Evolutionary conservation across 306 rosid genomes (phyloP).

Genomic region (Quercus ilex): DNA sequence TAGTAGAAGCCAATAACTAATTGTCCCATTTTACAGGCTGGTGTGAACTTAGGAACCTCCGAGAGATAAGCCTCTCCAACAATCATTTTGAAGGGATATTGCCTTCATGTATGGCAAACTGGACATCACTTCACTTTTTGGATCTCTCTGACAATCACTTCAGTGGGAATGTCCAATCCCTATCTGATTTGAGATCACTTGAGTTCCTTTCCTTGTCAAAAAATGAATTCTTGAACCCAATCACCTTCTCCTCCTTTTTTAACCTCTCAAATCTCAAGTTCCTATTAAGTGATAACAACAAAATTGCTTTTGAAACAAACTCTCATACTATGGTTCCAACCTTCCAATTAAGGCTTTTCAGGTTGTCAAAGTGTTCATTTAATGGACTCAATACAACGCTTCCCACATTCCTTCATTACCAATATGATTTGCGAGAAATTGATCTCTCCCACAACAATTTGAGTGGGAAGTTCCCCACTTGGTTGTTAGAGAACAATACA

Average conservation of each 20-base stretch:
- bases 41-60: not conserved
- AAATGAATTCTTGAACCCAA: no score
- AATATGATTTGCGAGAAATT: not conserved
- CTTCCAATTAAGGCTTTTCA: no score
- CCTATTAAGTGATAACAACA: not conserved
- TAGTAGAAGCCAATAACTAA: no score
- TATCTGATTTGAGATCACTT: no score
- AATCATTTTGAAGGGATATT: not conserved
- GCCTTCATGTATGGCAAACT: not conserved
- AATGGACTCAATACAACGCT: not conserved
- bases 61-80: fast-evolving
- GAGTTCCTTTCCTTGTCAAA: no score
- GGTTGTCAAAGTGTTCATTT: no score
- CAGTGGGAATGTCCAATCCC: no score
- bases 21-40: not conserved
- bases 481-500: constrained; percentile 3
- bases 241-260: not conserved
- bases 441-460: not conserved
- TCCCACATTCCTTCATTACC: not conserved
- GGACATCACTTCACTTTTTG: not conserved
- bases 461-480: not conserved
- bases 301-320: no score
- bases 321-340: no score
- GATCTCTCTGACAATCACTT: no score
- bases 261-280: not conserved